A percentile compares a stretch with the other conserved stretches of the same genome.
These are phyloP conservation scores for Haematococcus sp. DNA, from an alignment of 139 green algal genomes.

Conservation along the genomic window DNA sequence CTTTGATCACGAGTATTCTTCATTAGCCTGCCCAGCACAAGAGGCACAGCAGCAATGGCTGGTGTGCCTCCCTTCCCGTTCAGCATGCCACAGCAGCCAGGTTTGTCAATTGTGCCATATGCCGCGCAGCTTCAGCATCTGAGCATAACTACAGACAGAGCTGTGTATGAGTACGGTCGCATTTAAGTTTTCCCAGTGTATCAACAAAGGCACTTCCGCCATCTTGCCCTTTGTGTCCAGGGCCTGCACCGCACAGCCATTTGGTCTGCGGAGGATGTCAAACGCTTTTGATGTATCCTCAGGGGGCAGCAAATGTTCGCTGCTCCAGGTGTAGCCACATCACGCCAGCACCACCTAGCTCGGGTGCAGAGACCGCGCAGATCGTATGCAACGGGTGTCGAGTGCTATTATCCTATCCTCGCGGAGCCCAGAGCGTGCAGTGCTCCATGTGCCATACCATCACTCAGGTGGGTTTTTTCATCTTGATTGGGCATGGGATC, in stretches of 20 bases:
- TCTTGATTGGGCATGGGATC: neutral
- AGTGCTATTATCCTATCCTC: slow-evolving; percentile 86
- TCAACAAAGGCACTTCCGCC: too few relatives aligned
- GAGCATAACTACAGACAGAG: too few relatives aligned
- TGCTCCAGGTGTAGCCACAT: slow-evolving; percentile 84
- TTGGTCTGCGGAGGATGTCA: slow-evolving; percentile 79
- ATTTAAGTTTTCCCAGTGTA: too few relatives aligned
- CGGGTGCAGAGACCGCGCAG: slow-evolving; percentile 78
- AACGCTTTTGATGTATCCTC: slow-evolving; percentile 81
- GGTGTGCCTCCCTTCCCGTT: too few relatives aligned
- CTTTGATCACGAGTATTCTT: too few relatives aligned
- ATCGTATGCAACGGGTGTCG: slow-evolving; percentile 89
- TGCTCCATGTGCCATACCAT: slow-evolving; percentile 88
- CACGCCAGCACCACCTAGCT: slow-evolving; percentile 64
- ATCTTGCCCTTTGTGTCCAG: slow-evolving; percentile 8
- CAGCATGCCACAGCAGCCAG: too few relatives aligned
- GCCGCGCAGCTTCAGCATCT: too few relatives aligned
- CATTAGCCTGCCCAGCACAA: too few relatives aligned
- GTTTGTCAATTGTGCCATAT: too few relatives aligned
- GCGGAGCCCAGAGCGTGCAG: slow-evolving; percentile 86
- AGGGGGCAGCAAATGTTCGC: slow-evolving; percentile 84
- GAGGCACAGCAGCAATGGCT: too few relatives aligned
- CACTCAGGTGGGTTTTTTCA: slow-evolving; percentile 57
- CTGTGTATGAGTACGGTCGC: too few relatives aligned
- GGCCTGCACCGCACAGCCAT: slow-evolving; percentile 48